A percentile compares a stretch with the other conserved stretches of the same genome.
phyloP scores from a whole-genome alignment of 169 alveolate species.

The Cryptosporidium parvum region DNA sequence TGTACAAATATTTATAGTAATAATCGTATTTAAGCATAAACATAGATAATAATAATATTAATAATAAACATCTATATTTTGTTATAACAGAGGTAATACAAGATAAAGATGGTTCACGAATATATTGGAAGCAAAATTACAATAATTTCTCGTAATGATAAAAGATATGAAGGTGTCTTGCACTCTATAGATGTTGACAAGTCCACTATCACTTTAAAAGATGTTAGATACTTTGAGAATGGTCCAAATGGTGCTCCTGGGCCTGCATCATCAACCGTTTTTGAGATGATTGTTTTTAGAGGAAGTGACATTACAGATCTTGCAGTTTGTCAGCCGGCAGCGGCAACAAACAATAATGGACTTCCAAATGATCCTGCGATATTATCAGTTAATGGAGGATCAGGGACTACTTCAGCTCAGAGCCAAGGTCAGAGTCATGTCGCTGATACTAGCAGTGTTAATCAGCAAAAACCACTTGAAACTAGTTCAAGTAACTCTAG shows the following conservation, averaged over 20 bases:
- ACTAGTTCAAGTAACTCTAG: neutral
- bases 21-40: neutral
- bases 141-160: constrained; percentile 65
- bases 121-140: constrained; percentile 72
- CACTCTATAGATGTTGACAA: constrained; percentile 74
- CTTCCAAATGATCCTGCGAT: constrained; percentile 63
- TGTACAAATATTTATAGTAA: neutral
- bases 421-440: neutral
- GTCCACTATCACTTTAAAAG: constrained; percentile 67
- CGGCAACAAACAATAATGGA: neutral
- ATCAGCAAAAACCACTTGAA: constrained; percentile 3
- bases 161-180: constrained; percentile 66
- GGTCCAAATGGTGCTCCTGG: constrained; percentile 22
- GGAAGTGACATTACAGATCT: constrained; percentile 75
- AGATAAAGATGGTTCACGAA: constrained; percentile 61
- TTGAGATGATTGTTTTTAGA: constrained; percentile 72
- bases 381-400: constrained; percentile 43
- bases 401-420: neutral
- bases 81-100: neutral
- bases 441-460: neutral
- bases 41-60: neutral
- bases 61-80: neutral
- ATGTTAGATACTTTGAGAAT: constrained; percentile 66
- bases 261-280: constrained; percentile 63
- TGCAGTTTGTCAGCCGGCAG: constrained; percentile 63